Evolutionary conservation across 129 eudicot species (phyloP).

Genomic region (Calendula officinalis): DNA sequence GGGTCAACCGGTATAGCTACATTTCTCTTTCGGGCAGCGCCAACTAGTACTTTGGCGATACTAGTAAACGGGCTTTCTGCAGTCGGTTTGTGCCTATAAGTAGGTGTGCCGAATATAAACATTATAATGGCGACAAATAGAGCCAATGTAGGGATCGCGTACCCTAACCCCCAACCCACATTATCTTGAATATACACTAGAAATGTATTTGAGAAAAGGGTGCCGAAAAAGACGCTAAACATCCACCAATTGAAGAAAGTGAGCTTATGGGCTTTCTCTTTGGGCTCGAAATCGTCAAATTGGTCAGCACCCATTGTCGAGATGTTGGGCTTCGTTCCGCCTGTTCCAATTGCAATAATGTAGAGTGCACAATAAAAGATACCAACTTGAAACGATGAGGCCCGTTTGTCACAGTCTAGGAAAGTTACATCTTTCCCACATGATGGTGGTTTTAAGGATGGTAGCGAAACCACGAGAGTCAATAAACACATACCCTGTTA

Average conservation of each 20-base stretch:
- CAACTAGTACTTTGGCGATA: constrained; percentile 49
- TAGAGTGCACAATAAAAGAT: constrained; percentile 46
- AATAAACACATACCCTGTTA: constrained; percentile 53
- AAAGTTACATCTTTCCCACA: constrained; percentile 34
- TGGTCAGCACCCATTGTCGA: constrained; percentile 66
- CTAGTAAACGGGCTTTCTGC: constrained; percentile 40
- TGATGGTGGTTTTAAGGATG: constrained; percentile 41
- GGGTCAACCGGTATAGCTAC: constrained; percentile 35
- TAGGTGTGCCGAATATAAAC: constrained; percentile 40
- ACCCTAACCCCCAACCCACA: constrained; percentile 54
- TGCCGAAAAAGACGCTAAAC: constrained; percentile 55
- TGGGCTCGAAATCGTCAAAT: constrained; percentile 48
- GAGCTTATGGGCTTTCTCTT: constrained; percentile 48
- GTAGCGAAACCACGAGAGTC: constrained; percentile 47
- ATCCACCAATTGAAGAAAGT: constrained; percentile 72
- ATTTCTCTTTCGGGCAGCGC: constrained; percentile 41
- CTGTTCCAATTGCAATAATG: constrained; percentile 55
- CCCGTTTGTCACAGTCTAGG: constrained; percentile 34
- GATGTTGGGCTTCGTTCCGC: constrained; percentile 72
- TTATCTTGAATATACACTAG: constrained; percentile 59
- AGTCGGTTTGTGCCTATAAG: constrained; percentile 44
- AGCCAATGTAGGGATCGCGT: constrained; percentile 45
- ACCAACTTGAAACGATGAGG: constrained; percentile 42
- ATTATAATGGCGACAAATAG: constrained; percentile 34
- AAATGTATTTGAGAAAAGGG: constrained; percentile 48